phyloP scores from a whole-genome alignment of 148 eudicot genomes.

The Amaranthus hypochondriacus region DNA sequence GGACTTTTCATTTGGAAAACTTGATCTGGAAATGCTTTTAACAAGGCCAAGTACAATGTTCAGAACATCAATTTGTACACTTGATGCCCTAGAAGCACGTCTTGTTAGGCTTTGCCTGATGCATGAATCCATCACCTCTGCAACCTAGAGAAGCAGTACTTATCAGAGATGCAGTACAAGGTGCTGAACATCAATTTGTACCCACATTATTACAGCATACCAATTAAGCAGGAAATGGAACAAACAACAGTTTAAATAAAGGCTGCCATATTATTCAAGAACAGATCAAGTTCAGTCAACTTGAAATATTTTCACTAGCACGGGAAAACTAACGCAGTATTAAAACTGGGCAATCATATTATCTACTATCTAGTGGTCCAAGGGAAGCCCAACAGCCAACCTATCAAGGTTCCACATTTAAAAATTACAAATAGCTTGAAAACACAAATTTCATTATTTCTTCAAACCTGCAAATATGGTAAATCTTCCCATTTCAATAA shows the following conservation, averaged over 20 bases:
- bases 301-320: not conserved
- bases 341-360: not conserved
- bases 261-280: not conserved
- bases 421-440: not conserved
- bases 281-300: conserved; percentile 1
- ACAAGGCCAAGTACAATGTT: conserved; percentile 62
- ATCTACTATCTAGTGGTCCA: too few species aligned
- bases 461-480: not conserved
- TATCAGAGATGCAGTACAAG: not conserved
- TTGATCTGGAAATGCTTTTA: conserved; percentile 51
- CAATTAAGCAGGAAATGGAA: not conserved
- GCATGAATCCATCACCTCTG: conserved; percentile 70
- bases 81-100: conserved; percentile 36
- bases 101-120: conserved; percentile 52
- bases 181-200: not conserved
- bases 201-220: conserved; percentile 1
- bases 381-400: not conserved
- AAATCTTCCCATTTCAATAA: too few species aligned
- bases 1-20: conserved; percentile 55
- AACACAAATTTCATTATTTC: not conserved
- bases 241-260: not conserved
- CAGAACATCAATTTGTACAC: conserved; percentile 48
- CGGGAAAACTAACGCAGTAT: not conserved
- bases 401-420: not conserved
- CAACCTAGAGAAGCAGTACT: conserved; percentile 46